A percentile compares a stretch with the other conserved stretches of the same genome.
Conservation (phyloP, 352 stramenopile species). For the Pythium utonaiense region DNA sequence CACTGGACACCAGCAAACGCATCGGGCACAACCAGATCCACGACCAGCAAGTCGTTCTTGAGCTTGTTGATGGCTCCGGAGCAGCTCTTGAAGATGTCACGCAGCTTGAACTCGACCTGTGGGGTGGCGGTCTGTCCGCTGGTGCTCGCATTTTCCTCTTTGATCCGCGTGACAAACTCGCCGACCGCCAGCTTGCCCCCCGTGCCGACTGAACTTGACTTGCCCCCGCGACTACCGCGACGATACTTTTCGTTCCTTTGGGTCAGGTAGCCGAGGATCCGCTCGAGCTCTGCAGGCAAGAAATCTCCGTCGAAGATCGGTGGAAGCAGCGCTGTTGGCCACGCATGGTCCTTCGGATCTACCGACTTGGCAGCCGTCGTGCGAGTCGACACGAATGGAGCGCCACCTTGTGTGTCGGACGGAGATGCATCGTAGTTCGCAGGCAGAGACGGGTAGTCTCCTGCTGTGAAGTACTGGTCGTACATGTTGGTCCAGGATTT, state of each 20-base stretch:
- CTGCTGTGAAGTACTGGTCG: constrained; percentile 54
- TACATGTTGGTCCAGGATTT: constrained; percentile 63
- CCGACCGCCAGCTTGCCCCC: constrained; percentile 43
- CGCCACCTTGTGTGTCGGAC: background rate
- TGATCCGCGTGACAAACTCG: constrained; percentile 37
- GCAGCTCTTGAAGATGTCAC: constrained; percentile 64
- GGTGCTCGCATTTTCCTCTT: constrained; percentile 32
- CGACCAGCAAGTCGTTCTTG: constrained; percentile 78
- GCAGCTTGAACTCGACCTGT: constrained; percentile 58
- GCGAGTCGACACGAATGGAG: constrained; percentile 35
- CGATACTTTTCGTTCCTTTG: constrained; percentile 62
- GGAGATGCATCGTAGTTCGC: background rate
- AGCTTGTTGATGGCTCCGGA: constrained; percentile 60
- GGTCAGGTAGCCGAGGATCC: constrained; percentile 61
- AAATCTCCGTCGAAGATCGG: constrained; percentile 85
- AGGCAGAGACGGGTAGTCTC: background rate
- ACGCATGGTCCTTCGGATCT: constrained; percentile 89
- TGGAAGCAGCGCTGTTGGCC: constrained; percentile 52
- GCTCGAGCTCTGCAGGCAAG: constrained; percentile 69
- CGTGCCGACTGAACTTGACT: constrained; percentile 37
- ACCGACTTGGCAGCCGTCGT: constrained; percentile 60
- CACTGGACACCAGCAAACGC: constrained; percentile 10
- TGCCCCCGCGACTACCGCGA: constrained; percentile 35
- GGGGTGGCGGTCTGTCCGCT: constrained; percentile 14
- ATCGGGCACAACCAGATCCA: constrained; percentile 41